A percentile compares a stretch with the other conserved stretches of the same genome.
Conservation (phyloP, 257 asterid species). For the Primulina tabacum region DNA sequence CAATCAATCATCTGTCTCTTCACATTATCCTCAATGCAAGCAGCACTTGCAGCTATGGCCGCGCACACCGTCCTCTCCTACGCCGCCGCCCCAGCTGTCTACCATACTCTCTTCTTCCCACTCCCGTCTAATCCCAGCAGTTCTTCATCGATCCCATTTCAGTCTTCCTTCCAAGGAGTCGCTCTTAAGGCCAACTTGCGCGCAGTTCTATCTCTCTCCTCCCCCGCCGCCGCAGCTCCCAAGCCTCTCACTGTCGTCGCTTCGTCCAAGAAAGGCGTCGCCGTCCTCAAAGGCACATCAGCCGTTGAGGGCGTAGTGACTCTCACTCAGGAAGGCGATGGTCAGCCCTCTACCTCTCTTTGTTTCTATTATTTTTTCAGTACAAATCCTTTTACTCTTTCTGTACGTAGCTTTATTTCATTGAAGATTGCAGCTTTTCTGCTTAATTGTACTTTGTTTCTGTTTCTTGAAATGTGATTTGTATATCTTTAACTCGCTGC, state of each 20-base stretch:
- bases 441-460: neutral
- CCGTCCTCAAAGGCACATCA: conserved; percentile 82
- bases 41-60: conserved; percentile 61
- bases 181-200: conserved; percentile 53
- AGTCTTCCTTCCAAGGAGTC: conserved; percentile 60
- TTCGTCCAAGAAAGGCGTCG: conserved; percentile 79
- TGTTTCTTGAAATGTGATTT: conserved; percentile 7
- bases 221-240: conserved; percentile 36
- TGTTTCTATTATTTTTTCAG: neutral
- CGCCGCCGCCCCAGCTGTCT: conserved; percentile 33
- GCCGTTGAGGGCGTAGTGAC: conserved; percentile 84
- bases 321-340: conserved; percentile 73
- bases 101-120: conserved; percentile 10
- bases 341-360: conserved; percentile 32
- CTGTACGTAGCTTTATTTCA: neutral
- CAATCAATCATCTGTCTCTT: no score
- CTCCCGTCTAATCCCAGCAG: neutral
- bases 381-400: neutral
- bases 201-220: conserved; percentile 44
- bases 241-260: conserved; percentile 63
- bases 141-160: conserved; percentile 27
- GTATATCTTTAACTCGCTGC: neutral
- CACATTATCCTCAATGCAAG: conserved; percentile 4
- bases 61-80: conserved; percentile 51
- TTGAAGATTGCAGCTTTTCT: neutral